Percentiles rank a stretch among this genome's conserved stretches.
Conservation (phyloP, 2,329 filamentous ascomycete species). For the Colletotrichum cereale region DNA sequence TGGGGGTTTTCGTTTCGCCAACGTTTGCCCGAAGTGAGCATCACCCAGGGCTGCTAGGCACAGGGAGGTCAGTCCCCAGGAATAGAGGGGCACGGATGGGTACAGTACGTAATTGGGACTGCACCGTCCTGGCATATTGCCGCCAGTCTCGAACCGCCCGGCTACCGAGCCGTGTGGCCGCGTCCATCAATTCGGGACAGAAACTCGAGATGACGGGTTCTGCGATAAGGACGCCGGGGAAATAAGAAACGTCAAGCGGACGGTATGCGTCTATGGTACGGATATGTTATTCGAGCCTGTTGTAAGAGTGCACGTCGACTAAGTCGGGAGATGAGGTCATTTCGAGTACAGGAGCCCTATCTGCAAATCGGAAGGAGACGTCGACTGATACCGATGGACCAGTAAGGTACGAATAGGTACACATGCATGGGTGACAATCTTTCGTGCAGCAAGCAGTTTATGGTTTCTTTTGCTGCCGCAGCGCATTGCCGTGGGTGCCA, state of each 20-base stretch:
- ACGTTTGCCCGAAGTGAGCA: not conserved
- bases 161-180: not conserved
- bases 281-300: not conserved
- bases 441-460: not conserved
- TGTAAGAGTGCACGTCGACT: constrained; percentile 9
- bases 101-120: not conserved
- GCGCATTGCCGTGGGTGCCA: constrained; percentile 8
- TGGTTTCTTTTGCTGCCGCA: constrained; percentile 24
- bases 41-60: not conserved
- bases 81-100: not conserved
- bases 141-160: not conserved
- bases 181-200: constrained; percentile 4
- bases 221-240: not conserved
- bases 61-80: not conserved
- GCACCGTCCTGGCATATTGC: not conserved
- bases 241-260: constrained; percentile 21
- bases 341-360: not conserved
- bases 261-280: constrained; percentile 16
- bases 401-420: not conserved
- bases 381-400: not conserved
- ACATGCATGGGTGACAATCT: not conserved
- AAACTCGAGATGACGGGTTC: constrained; percentile 4
- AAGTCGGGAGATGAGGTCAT: constrained; percentile 10
- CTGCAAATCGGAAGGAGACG: not conserved
- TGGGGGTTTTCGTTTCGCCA: constrained; percentile 5